A percentile compares a stretch with the other conserved stretches of the same genome.
These are phyloP conservation scores for Ganoderma lingzhi DNA, from an alignment of 1,284 basidiomycete species.

Conservation along the genomic window DNA sequence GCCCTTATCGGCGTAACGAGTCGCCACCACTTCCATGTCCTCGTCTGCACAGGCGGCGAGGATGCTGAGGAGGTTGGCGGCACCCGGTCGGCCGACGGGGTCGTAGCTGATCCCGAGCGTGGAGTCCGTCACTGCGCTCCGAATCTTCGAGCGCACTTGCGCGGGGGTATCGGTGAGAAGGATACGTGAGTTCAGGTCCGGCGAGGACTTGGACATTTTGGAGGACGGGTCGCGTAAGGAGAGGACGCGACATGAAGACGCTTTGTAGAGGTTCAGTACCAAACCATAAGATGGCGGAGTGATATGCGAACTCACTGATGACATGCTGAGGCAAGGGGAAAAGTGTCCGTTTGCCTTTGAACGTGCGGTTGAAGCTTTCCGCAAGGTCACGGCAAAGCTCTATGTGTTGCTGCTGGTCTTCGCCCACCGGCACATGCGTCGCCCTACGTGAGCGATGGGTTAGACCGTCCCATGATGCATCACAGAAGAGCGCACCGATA, in stretches of 20 bases:
- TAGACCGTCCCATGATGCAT: not conserved
- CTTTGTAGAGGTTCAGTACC: constrained; percentile 48
- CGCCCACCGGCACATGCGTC: constrained; percentile 94
- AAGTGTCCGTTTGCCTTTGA: constrained; percentile 49
- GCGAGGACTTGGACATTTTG: constrained; percentile 97
- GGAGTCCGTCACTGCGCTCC: constrained; percentile 88
- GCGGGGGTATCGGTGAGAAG: constrained; percentile 80
- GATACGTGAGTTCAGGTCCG: constrained; percentile 84
- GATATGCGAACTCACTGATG: constrained; percentile 66
- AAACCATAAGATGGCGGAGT: not conserved
- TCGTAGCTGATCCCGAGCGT: constrained; percentile 80
- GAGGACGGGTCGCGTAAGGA: constrained; percentile 86
- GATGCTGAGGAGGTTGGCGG: constrained; percentile 86
- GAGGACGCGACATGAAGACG: constrained; percentile 79
- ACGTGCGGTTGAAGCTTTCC: constrained; percentile 82
- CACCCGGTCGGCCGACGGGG: constrained; percentile 79
- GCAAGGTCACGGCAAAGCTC: constrained; percentile 89
- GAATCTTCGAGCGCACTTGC: constrained; percentile 78
- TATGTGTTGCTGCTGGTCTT: constrained; percentile 95
- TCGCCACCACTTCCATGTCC: constrained; percentile 56
- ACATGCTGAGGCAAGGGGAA: constrained; percentile 82
- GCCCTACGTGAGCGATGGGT: constrained; percentile 55
- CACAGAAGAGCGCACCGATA: constrained; percentile 68
- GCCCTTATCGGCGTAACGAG: constrained; percentile 61
- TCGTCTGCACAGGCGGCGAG: constrained; percentile 72